Base-by-base conservation (phyloP, 495 filamentous ascomycete genomes). In the Trichoderma asperelloides region DNA sequence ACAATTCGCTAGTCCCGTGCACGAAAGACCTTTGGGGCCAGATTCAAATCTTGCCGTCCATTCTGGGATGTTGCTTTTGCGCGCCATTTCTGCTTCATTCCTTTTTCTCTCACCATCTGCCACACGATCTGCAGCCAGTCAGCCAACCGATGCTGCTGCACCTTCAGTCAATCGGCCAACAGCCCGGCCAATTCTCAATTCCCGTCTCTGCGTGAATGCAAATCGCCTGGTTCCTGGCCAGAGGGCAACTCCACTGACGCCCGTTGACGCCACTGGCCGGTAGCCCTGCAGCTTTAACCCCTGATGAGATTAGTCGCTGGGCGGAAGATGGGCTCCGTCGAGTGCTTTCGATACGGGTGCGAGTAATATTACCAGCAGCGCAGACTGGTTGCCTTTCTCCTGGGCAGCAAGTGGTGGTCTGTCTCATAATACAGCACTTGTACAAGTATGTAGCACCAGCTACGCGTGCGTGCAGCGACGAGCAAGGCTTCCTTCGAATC, bases 181-280 rank as follows among this genome's bases (percentile, higher is more conserved):
- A 23, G n/a, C 16, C 55, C 55, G 55, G 25, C 55, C 55, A 60
- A 60, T 21, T 60, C 5, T 30, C 55, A 21, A 18, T n/a, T n/a
- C n/a, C n/a, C n/a, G 13, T 30, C 23, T 60, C 23, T 13, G 23
- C 23, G 16, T 60, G 23, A n/a, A 12, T 47, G 43, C 9, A 3
- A n/a, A 47, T 16, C 12, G 43, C 47, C 5, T 21, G 55, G 55
- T 60, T 60, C 55, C 55, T 60, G 25, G 23, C 33, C 33, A 37
- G 9, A n/a, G 11, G 43, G n/a, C 43, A 16, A 47, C 15, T 47
- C 43, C 43, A 47, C 43, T n/a, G 43, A 30, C 11, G n/a, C 25
- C 55, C 23, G 55, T 60, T 60, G 55, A 60, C 55, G 55, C 55
- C 55, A 60, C 55, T 60, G 55, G 55, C 55, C 55, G 55, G 33